Conservation (phyloP, 371 early-diverging fungal species). For the Actinomortierella wolfii region DNA sequence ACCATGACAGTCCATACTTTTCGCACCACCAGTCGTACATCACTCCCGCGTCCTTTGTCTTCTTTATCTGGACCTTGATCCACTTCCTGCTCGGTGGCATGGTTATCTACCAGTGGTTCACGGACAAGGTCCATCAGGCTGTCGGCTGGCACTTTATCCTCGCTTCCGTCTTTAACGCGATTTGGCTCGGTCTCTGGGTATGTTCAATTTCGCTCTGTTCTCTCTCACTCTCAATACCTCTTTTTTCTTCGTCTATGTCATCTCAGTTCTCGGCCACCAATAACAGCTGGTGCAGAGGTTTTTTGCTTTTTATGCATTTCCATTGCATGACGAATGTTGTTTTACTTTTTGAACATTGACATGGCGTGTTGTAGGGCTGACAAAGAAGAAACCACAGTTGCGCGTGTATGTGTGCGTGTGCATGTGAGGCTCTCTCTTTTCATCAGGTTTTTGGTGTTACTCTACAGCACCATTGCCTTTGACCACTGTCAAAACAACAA, state of each 20-base stretch:
- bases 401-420: slow-evolving; percentile 7
- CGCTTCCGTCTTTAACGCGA: slow-evolving; percentile 59
- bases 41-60: slow-evolving; percentile 44
- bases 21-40: slow-evolving; percentile 49
- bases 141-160: slow-evolving; percentile 71
- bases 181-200: slow-evolving; percentile 69
- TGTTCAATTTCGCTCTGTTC: neutral
- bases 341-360: no score
- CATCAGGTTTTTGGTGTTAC: no score
- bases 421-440: neutral
- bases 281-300: no score
- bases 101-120: slow-evolving; percentile 67
- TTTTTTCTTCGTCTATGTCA: neutral
- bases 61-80: slow-evolving; percentile 65
- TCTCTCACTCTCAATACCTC: no score
- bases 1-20: slow-evolving; percentile 26
- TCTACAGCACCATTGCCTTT: no score
- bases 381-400: slow-evolving; percentile 16
- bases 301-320: neutral
- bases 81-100: slow-evolving; percentile 71
- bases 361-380: no score
- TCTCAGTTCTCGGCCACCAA: neutral
- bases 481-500: no score
- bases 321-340: no score
- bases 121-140: slow-evolving; percentile 66